A percentile compares a stretch with the other conserved stretches of the same genome.
These are phyloP conservation scores for Xanthoceras sorbifolium DNA, from an alignment of 345 rosid species.

Conservation along the genomic window DNA sequence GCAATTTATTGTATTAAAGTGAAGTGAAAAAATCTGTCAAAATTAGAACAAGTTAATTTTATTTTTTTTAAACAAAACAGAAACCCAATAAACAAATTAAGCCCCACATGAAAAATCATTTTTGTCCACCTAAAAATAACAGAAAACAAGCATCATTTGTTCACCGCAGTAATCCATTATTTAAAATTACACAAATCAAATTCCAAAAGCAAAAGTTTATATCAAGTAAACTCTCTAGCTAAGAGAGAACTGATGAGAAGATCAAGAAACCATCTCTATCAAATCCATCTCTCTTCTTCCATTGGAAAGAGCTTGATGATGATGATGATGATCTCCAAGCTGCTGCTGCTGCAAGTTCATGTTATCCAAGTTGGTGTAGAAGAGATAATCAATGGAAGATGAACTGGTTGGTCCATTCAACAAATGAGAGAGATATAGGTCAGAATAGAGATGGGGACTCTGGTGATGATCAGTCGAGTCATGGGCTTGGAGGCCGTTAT, in stretches of 20 bases:
- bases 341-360: conserved; percentile 23
- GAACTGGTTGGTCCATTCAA: conserved; percentile 52
- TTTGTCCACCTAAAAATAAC: background rate
- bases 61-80: no score
- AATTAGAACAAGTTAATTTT: background rate
- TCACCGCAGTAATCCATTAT: background rate
- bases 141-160: background rate
- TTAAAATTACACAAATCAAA: background rate
- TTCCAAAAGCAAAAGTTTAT: background rate
- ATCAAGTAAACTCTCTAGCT: background rate
- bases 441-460: conserved; percentile 51
- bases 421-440: conserved; percentile 57
- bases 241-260: conserved; percentile 43
- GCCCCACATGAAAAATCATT: background rate
- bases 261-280: conserved; percentile 93
- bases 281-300: conserved; percentile 79
- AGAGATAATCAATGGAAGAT: conserved; percentile 21
- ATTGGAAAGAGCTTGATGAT: conserved; percentile 26
- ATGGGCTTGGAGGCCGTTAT: conserved; percentile 11
- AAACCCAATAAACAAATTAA: background rate
- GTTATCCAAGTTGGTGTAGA: conserved; percentile 13
- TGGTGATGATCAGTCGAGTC: conserved; percentile 16
- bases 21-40: background rate
- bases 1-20: background rate
- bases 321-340: conserved; percentile 18